Evolutionary conservation across 352 stramenopile genomes (phyloP), one percentile per base, ranked within the genome.

Genomic region (Elongisporangium anandrum): DNA sequence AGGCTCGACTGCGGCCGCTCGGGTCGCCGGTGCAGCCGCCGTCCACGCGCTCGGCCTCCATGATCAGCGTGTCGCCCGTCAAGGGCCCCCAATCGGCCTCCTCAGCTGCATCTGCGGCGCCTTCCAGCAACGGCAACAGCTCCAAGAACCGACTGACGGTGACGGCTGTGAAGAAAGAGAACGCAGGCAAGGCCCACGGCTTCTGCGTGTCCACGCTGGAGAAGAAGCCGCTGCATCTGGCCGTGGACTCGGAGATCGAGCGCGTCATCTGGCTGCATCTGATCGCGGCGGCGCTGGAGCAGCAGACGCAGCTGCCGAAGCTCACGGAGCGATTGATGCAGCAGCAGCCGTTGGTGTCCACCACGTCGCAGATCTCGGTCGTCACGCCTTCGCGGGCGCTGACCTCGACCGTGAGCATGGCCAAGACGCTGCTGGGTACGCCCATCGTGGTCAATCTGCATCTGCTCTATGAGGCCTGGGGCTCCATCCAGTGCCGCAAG

Each of bases 381-480:
- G 65, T 61, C 3, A 17, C 13, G 2, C 63, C 60, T 1, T 54
- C 56, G 1, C 65, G 64, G n/a, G 13, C 50, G 39, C 22, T 41
- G 16, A n/a, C 15, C 45, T 73, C 76, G 24, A 63, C 67, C 12
- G 20, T 66, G n/a, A 50, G 22, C 21, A 22, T 66, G 19, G 65
- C 66, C 22, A 69, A 67, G 58, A 90, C 82, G 39, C 54, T 93
- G 48, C 54, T 88, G 19, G 73, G 72, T 39, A 72, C 68, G n/a
- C 64, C 79, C 1, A 85, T 90, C 16, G 63, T 50, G 50, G 75
- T 92, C 12, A 79, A 92, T 38, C 52, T 94, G 22, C 64, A 70
- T 23, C 63, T 82, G 52, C 84, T 92, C 20, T 94, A 94, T 61
- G 79, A 91, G 3, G 73, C 81, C 2, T 94, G 79, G 78, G 82